These are phyloP conservation scores for Gracilaria domingensis DNA, from an alignment of 23 red algal genomes.

Conservation along the genomic window DNA sequence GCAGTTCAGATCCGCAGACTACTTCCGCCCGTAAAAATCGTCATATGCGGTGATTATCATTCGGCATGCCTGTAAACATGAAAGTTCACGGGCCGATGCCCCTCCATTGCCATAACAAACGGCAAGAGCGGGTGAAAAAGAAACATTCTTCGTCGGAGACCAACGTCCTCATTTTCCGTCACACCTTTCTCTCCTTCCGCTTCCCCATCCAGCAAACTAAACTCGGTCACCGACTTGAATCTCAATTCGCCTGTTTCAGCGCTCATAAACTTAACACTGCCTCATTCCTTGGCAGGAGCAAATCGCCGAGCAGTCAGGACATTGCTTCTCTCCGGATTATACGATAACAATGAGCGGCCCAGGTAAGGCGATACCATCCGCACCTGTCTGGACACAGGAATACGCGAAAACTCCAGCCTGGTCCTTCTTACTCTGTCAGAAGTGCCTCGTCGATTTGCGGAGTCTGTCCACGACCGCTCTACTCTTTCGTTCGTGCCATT, in stretches of 20 bases:
- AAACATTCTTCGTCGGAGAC: constrained; percentile 55
- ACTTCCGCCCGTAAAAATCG: too few relatives aligned
- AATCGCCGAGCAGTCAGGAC: constrained; percentile 70
- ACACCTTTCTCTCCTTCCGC: background rate
- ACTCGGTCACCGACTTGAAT: constrained; percentile 61
- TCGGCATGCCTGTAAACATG: constrained; percentile 58
- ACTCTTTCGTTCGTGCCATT: background rate
- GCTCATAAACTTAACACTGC: constrained; percentile 76
- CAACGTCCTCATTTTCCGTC: background rate
- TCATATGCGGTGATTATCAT: background rate
- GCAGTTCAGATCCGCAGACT: too few relatives aligned
- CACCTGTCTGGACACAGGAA: constrained; percentile 68
- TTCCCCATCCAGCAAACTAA: background rate
- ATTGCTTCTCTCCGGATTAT: constrained; percentile 48
- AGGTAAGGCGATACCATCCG: constrained; percentile 72
- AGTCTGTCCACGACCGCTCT: background rate
- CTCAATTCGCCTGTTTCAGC: constrained; percentile 37
- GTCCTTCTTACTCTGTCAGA: constrained; percentile 19
- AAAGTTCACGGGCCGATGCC: constrained; percentile 61
- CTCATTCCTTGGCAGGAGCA: constrained; percentile 25
- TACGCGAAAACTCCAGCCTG: constrained; percentile 27
- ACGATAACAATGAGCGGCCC: constrained; percentile 82
- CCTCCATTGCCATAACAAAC: constrained; percentile 75
- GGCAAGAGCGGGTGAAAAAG: constrained; percentile 84
- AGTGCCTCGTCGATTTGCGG: background rate